Conservation (phyloP, 306 rosid genomes). For the Heteromeles arbutifolia region DNA sequence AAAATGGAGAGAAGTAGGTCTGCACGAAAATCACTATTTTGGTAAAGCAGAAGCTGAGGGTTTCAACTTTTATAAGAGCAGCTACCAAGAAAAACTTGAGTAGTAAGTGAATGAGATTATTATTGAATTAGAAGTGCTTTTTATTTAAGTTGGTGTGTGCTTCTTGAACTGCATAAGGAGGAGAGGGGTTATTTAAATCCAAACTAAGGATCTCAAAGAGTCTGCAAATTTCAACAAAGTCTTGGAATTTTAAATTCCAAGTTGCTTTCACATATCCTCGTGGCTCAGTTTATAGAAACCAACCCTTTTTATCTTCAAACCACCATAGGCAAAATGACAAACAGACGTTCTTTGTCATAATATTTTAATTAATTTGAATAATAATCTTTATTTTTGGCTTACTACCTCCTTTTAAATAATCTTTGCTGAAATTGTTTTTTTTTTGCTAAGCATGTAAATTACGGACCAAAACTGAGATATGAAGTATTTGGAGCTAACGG, state of each 20-base stretch:
- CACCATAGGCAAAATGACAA: constrained; percentile 53
- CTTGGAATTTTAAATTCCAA: constrained; percentile 22
- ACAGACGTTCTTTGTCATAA: constrained; percentile 41
- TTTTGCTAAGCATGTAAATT: constrained; percentile 11
- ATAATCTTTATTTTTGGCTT: constrained; percentile 1
- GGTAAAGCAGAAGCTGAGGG: constrained; percentile 13
- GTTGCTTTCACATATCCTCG: constrained; percentile 31
- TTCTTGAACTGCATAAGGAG: constrained; percentile 17
- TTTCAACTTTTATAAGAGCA: constrained; percentile 9
- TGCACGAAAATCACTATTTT: constrained; percentile 23
- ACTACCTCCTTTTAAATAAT: constrained; percentile 12
- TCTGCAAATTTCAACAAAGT: constrained; percentile 30
- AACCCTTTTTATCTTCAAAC: constrained; percentile 34
- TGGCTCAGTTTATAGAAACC: constrained; percentile 19
- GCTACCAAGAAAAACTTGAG: constrained; percentile 24
- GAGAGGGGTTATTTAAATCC: constrained; percentile 25
- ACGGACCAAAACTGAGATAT: constrained; percentile 1
- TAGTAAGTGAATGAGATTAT: constrained; percentile 21
- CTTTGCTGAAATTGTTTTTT: constrained; percentile 24
- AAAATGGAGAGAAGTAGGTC: constrained; percentile 14
- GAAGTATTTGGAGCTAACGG: too few species aligned
- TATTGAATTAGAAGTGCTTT: constrained; percentile 15
- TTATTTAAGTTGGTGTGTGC: constrained; percentile 1
- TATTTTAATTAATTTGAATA: not conserved
- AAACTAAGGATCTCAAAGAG: constrained; percentile 47